Base-by-base conservation (phyloP, 768 basidiomycete species). In the Suillus subluteus region DNA sequence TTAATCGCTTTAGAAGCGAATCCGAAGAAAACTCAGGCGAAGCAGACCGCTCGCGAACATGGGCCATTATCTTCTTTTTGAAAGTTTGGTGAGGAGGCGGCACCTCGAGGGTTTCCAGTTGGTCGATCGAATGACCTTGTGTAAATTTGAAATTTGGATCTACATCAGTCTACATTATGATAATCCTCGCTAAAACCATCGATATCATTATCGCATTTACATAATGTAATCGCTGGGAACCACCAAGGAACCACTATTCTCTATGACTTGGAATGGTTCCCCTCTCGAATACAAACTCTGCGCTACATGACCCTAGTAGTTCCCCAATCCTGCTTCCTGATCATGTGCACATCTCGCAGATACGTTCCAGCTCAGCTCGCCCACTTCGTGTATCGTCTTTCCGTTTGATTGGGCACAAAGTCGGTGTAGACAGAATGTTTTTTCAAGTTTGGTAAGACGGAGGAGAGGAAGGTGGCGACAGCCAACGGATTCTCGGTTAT, bases 1-100 rank as follows among this genome's bases (percentile, higher is more conserved):
- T 83, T 40, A 75, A 71, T 52, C 77, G 72, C 71, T 84, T 83
- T 46, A 71, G 71, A 8, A 73, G 65, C 4, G 71, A 62, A 0
- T 77, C 64, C 48, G 76, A 68, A 15, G 55, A 66, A 18, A 67
- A 40, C 21, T 75, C 69, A 35, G 82, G 84, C 11, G 85, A 83
- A 7, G 79, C 75, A 12, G 84, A 82, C 67, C 86, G 82, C 61
- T 78, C 76, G 73, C 81, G 84, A 38, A 82, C 82, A 71, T 81
- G 82, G 12, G 82, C 78, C 85, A 86, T 85, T 56, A 37, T 56
- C 21, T 26, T 63, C 46, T 65, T 50, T 32, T 26, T 70, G 69
- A 7, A 67, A 67, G 16, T 56, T 13, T 56, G 3, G 23, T 40
- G 40, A 41, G 23, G 23, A 26, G 23, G 6, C 37, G 37, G 2